Percentiles rank a stretch among this genome's conserved stretches.
phyloP scores from a whole-genome alignment of 176 grass and related monocot species.

The Lolium rigidum region DNA sequence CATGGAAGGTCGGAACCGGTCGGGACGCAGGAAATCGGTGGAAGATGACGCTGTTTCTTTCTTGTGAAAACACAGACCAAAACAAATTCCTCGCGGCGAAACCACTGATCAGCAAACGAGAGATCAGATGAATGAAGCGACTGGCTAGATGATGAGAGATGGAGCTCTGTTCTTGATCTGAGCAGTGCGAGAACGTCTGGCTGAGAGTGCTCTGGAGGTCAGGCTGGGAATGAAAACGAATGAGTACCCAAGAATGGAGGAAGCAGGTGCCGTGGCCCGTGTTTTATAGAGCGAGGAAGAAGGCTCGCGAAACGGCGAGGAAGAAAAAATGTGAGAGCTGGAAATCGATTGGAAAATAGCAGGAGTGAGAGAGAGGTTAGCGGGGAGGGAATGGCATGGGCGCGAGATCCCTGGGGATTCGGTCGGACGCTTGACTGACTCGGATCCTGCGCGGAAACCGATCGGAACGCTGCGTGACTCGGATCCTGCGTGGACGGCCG shows the following conservation, averaged over 20 bases:
- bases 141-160: neutral
- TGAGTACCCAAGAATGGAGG: constrained; percentile 40
- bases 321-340: neutral
- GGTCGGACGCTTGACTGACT: constrained; percentile 11
- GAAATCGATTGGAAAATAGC: neutral
- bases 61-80: neutral
- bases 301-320: neutral
- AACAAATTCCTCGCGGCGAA: constrained; percentile 16
- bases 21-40: neutral
- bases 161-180: constrained; percentile 32
- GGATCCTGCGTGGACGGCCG: constrained; percentile 32
- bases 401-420: constrained; percentile 26
- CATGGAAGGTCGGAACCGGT: constrained; percentile 49
- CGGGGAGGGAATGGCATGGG: constrained; percentile 22
- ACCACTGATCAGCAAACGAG: neutral
- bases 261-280: neutral
- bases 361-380: neutral
- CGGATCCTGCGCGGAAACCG: constrained; percentile 13
- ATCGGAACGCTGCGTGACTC: neutral
- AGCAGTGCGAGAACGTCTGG: neutral
- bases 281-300: neutral
- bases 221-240: constrained; percentile 26
- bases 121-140: neutral
- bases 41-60: neutral
- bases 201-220: too few relatives aligned